Conservation (phyloP, 2,329 filamentous ascomycete genomes). For the Ilyonectria mors-panacis region DNA sequence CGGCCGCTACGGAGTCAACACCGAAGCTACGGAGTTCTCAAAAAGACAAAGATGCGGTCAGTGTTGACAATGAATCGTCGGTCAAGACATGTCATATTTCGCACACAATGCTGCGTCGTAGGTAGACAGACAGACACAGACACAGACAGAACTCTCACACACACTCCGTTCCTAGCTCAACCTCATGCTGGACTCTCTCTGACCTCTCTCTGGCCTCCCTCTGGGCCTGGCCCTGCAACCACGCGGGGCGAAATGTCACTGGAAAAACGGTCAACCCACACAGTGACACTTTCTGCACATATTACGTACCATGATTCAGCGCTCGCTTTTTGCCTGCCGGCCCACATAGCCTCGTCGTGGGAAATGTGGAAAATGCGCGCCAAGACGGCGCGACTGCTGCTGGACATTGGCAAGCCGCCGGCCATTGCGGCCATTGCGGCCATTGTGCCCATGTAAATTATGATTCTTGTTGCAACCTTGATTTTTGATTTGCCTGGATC, state of each 20-base stretch:
- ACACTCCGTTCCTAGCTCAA: not conserved
- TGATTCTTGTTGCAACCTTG: not conserved
- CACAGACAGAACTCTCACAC: not conserved
- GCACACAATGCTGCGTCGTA: not conserved
- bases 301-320: constrained; percentile 2
- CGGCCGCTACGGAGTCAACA: not conserved
- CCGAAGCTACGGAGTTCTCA: not conserved
- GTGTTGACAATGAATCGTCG: not conserved
- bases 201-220: too few species aligned
- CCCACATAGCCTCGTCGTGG: not conserved
- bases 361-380: not conserved
- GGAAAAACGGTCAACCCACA: not conserved
- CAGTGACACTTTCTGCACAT: not conserved
- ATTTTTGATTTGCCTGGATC: not conserved
- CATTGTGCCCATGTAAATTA: not conserved
- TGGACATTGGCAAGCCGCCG: not conserved
- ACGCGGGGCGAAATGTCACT: constrained; percentile 1
- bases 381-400: not conserved
- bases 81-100: not conserved
- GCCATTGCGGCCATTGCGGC: not conserved
- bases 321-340: not conserved
- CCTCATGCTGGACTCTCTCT: not conserved
- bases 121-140: not conserved
- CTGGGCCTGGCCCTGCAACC: not conserved
- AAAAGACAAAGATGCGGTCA: too few species aligned